Conservation (phyloP, 352 stramenopile genomes). For the Phytophthora cactorum region DNA sequence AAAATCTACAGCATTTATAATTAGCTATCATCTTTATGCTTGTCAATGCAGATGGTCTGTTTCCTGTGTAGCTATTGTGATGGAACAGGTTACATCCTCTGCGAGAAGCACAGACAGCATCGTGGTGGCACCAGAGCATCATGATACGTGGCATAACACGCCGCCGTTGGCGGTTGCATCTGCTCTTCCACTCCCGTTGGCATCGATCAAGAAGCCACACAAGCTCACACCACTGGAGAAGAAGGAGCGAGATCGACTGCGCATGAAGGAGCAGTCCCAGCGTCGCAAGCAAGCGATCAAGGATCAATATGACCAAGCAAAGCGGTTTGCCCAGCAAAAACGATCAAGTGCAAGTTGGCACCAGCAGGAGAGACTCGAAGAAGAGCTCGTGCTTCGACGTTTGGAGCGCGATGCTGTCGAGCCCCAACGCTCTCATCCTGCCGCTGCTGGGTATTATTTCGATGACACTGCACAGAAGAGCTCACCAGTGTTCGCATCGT, state of each 20-base stretch:
- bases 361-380: slow-evolving; percentile 53
- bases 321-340: slow-evolving; percentile 35
- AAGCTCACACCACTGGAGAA: slow-evolving; percentile 58
- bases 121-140: slow-evolving; percentile 7
- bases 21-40: slow-evolving; percentile 25
- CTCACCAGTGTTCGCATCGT: slow-evolving; percentile 64
- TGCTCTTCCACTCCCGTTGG: slow-evolving; percentile 12
- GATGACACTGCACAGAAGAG: slow-evolving; percentile 7
- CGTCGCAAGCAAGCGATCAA: slow-evolving; percentile 44
- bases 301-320: slow-evolving; percentile 39
- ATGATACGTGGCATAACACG: slow-evolving; percentile 13
- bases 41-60: slow-evolving; percentile 21
- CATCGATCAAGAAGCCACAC: slow-evolving; percentile 20
- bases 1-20: slow-evolving; percentile 28
- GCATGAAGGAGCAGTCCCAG: slow-evolving; percentile 59
- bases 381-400: slow-evolving; percentile 69
- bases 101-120: slow-evolving; percentile 23
- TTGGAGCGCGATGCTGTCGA: slow-evolving; percentile 72
- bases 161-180: slow-evolving; percentile 16
- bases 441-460: slow-evolving; percentile 65
- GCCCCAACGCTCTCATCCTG: slow-evolving; percentile 52
- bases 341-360: slow-evolving; percentile 47
- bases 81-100: slow-evolving; percentile 16
- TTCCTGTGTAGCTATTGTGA: slow-evolving; percentile 9
- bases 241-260: slow-evolving; percentile 53